A percentile compares a stretch with the other conserved stretches of the same genome.
Evolutionary conservation across 108 stramenopile species (phyloP).

Genomic region (Cyclotella cryptica): DNA sequence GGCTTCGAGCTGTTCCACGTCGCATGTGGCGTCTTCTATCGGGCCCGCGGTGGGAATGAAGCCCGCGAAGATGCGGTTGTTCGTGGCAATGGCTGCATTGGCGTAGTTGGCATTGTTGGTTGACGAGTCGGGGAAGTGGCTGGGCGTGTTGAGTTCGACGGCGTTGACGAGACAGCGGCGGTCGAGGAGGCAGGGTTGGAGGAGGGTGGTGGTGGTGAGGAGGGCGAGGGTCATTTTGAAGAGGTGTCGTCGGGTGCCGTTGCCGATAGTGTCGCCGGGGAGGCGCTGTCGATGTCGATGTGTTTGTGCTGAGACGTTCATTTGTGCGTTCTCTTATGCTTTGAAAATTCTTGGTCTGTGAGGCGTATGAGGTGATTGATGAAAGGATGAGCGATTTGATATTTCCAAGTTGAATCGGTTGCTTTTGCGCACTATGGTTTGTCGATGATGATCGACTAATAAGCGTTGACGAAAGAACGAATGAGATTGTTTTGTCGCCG

Average conservation of each 20-base stretch:
- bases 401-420: no score
- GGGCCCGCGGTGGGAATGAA: slow-evolving; percentile 43
- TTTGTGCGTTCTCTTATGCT: no score
- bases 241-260: not conserved
- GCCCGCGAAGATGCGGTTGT: not conserved
- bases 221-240: slow-evolving; percentile 1
- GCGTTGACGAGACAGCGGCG: slow-evolving; percentile 9
- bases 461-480: no score
- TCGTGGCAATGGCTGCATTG: not conserved
- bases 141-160: not conserved
- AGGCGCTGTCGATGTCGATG: not conserved
- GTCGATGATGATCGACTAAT: no score
- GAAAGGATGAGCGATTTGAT: no score
- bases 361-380: no score
- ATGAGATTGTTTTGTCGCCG: no score
- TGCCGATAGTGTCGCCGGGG: not conserved
- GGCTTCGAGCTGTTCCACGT: slow-evolving; percentile 86
- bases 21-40: slow-evolving; percentile 80
- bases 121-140: not conserved
- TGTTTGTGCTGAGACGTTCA: no score
- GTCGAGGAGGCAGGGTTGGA: slow-evolving; percentile 12
- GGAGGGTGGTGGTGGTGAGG: slow-evolving; percentile 6
- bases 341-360: no score
- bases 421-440: no score
- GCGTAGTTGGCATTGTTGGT: not conserved